These are phyloP conservation scores for Scytalidium sp. DNA, from an alignment of 2,329 filamentous ascomycete genomes.

Conservation along the genomic window DNA sequence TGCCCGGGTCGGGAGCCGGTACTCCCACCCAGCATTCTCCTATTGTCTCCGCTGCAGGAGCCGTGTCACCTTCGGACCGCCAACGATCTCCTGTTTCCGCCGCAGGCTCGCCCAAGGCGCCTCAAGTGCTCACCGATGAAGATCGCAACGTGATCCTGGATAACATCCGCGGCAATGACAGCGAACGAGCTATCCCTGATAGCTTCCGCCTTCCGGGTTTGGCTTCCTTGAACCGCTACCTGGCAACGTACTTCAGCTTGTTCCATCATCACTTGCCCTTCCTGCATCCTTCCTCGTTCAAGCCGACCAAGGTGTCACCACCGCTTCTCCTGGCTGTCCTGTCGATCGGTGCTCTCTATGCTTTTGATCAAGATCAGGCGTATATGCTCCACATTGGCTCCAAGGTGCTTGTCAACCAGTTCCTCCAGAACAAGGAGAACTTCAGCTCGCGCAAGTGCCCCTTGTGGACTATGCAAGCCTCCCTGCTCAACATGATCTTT, in stretches of 20 bases:
- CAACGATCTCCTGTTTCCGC: conserved; percentile 62
- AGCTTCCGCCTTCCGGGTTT: conserved; percentile 85
- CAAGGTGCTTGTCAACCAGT: conserved; percentile 95
- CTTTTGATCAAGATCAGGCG: conserved; percentile 94
- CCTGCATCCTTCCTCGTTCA: conserved; percentile 88
- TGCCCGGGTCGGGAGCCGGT: conserved; percentile 64
- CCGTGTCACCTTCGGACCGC: conserved; percentile 67
- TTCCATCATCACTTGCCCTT: conserved; percentile 98
- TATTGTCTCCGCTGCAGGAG: conserved; percentile 64
- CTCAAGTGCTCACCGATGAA: conserved; percentile 80
- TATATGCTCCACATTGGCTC: conserved; percentile 97
- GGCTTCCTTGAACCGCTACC: conserved; percentile 80
- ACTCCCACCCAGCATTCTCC: conserved; percentile 75
- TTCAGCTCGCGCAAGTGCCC: conserved; percentile 98
- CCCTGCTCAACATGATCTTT: conserved; percentile 96
- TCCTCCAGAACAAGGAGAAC: conserved; percentile 96
- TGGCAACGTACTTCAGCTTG: conserved; percentile 93
- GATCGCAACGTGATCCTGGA: conserved; percentile 83
- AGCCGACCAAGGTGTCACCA: conserved; percentile 74
- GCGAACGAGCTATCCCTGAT: conserved; percentile 77
- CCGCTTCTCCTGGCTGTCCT: conserved; percentile 84
- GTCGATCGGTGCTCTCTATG: conserved; percentile 93
- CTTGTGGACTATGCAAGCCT: conserved; percentile 97
- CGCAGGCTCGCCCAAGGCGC: conserved; percentile 64
- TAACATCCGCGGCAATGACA: conserved; percentile 78